phyloP scores from a whole-genome alignment of 2,329 filamentous ascomycete species.

The Aureobasidium melanogenum region DNA sequence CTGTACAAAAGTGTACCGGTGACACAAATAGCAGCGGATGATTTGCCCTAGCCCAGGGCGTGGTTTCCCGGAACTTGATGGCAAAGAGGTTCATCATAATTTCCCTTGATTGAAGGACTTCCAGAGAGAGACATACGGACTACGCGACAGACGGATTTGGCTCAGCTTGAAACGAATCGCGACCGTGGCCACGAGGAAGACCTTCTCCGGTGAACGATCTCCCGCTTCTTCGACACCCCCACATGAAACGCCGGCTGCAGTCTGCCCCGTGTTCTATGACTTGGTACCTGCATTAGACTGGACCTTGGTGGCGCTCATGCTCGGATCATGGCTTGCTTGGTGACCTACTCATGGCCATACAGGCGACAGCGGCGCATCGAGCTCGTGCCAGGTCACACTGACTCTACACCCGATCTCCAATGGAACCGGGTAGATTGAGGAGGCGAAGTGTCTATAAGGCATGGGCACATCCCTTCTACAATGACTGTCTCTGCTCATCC shows the following conservation, averaged over 20 bases:
- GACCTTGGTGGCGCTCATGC: constrained; percentile 2
- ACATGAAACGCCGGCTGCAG: constrained; percentile 11
- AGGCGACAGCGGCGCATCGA: constrained; percentile 5
- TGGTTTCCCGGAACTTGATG: background rate
- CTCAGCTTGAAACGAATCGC: background rate
- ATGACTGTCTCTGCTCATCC: constrained; percentile 16
- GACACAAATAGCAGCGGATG: constrained; percentile 7
- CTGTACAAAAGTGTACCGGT: background rate
- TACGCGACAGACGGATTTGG: background rate
- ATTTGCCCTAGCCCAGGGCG: background rate
- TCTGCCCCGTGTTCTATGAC: constrained; percentile 4
- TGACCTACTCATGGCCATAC: constrained; percentile 2
- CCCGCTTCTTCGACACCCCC: background rate
- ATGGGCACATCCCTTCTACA: background rate
- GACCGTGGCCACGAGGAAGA: background rate
- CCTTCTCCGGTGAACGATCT: constrained; percentile 6
- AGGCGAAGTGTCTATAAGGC: constrained; percentile 2
- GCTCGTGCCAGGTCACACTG: constrained; percentile 11
- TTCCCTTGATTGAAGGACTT: constrained; percentile 4
- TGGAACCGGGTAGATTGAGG: background rate
- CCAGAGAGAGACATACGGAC: constrained; percentile 4
- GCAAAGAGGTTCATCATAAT: background rate
- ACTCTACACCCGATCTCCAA: background rate
- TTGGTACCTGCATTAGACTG: constrained; percentile 11
- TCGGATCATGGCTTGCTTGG: constrained; percentile 4